These are phyloP conservation scores for Trichoderma lentiforme DNA, from an alignment of 2,329 filamentous ascomycete species.

Conservation along the genomic window DNA sequence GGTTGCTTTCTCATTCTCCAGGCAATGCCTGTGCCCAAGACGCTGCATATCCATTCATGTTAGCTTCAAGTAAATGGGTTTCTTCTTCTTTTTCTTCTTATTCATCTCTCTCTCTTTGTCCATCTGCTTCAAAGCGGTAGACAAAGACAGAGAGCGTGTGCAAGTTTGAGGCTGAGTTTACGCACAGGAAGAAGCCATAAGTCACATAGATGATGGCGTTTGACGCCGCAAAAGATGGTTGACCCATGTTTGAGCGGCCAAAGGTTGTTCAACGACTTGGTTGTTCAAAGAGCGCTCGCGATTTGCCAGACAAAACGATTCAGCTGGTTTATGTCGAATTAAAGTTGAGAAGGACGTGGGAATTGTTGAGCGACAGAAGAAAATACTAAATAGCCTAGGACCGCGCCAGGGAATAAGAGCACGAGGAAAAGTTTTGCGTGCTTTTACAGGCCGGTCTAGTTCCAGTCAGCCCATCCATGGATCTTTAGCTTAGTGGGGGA, in stretches of 20 bases:
- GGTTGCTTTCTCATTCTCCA: conserved; percentile 60
- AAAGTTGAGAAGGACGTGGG: not conserved
- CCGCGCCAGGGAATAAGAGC: not conserved
- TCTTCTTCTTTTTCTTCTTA: not conserved
- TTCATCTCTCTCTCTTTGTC: too few relatives aligned
- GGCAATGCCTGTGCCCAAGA: conserved; percentile 59
- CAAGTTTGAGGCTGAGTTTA: conserved; percentile 4
- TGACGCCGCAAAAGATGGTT: conserved; percentile 71
- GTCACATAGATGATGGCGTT: conserved; percentile 82
- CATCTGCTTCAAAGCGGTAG: not conserved
- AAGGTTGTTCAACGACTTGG: not conserved
- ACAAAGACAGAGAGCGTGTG: not conserved
- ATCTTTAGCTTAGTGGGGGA: not conserved
- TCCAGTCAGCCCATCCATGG: not conserved
- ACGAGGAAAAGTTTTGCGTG: not conserved
- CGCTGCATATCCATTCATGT: conserved; percentile 39
- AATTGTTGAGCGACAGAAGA: not conserved
- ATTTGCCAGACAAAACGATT: not conserved
- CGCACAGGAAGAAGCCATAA: conserved; percentile 74
- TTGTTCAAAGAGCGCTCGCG: not conserved
- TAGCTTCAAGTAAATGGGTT: conserved; percentile 15
- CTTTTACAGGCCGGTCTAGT: not conserved
- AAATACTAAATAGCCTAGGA: not conserved
- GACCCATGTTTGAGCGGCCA: conserved; percentile 56
- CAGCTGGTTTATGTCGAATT: not conserved